These are phyloP conservation scores for Herpotrichia juniperi DNA, from an alignment of 2,329 filamentous ascomycete species.

Conservation along the genomic window DNA sequence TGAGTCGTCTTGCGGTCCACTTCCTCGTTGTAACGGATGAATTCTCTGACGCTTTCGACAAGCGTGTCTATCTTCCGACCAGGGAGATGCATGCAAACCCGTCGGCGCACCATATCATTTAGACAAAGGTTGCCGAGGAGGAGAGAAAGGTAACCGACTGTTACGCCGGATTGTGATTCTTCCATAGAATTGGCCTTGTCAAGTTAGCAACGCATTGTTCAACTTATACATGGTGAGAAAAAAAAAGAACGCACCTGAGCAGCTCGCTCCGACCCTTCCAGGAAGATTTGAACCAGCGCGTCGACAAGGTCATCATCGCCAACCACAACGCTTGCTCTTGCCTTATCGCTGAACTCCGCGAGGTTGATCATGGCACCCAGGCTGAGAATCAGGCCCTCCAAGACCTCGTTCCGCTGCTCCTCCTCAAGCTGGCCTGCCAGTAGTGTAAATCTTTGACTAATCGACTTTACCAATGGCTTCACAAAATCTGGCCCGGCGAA, in stretches of 20 bases:
- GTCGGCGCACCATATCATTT: conserved; percentile 50
- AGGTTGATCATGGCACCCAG: conserved; percentile 88
- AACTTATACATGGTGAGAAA: conserved; percentile 1
- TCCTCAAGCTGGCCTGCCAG: conserved; percentile 46
- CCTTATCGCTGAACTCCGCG: conserved; percentile 74
- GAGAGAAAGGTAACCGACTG: conserved; percentile 84
- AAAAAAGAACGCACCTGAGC: conserved; percentile 65
- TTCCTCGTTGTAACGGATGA: conserved; percentile 64
- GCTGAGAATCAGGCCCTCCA: conserved; percentile 77
- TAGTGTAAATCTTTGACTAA: conserved; percentile 31
- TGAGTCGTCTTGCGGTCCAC: conserved; percentile 56
- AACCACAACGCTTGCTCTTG: conserved; percentile 44
- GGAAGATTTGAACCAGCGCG: conserved; percentile 68
- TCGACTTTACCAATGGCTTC: conserved; percentile 39
- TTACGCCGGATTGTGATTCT: conserved; percentile 80
- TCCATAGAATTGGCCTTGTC: conserved; percentile 60
- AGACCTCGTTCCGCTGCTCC: conserved; percentile 57
- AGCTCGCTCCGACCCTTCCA: conserved; percentile 68
- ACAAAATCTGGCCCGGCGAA: conserved; percentile 66
- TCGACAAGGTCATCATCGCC: conserved; percentile 58
- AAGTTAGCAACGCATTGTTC: conserved; percentile 17
- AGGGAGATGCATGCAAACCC: conserved; percentile 52
- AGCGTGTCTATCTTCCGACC: conserved; percentile 57
- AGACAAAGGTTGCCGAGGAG: conserved; percentile 82
- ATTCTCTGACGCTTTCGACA: conserved; percentile 65